phyloP scores from a whole-genome alignment of 177 flowering plant genomes.

The Tripterygium wilfordii region DNA sequence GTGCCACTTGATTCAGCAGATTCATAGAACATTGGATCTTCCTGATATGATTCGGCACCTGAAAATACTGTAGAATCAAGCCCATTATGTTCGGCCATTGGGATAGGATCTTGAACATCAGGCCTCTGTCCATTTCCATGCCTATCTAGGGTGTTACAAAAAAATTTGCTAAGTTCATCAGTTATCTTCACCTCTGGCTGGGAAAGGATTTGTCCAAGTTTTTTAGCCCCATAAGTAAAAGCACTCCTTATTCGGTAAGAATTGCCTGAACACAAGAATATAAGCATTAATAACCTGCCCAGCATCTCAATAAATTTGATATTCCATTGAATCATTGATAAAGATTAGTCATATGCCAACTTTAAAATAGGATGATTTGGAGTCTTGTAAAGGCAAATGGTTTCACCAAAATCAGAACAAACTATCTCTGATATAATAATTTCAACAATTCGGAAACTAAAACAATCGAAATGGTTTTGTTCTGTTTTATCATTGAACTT shows the following conservation, averaged over 20 bases:
- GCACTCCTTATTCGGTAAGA: conserved; percentile 63
- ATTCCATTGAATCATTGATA: no score
- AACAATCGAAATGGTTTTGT: no score
- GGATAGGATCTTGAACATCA: conserved; percentile 42
- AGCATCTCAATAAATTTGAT: no score
- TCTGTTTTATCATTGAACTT: no score
- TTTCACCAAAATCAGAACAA: no score
- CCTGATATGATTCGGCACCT: conserved; percentile 16
- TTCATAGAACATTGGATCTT: conserved; percentile 7
- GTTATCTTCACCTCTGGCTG: conserved; percentile 27
- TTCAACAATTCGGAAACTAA: no score
- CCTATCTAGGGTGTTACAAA: conserved; percentile 50
- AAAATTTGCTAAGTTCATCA: conserved; percentile 38
- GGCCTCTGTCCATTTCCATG: conserved; percentile 56
- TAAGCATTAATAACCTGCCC: no score
- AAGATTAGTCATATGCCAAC: no score
- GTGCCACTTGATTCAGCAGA: conserved; percentile 5
- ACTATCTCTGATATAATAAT: no score
- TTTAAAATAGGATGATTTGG: no score
- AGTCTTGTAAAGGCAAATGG: no score
- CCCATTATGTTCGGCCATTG: conserved; percentile 11
- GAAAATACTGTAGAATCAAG: conserved; percentile 8
- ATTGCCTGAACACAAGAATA: conserved; percentile 31
- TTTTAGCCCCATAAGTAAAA: conserved; percentile 51
- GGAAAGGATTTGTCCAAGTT: conserved; percentile 39